These are phyloP conservation scores for Forsythia viridissima DNA, from an alignment of 257 asterid genomes.

Conservation along the genomic window DNA sequence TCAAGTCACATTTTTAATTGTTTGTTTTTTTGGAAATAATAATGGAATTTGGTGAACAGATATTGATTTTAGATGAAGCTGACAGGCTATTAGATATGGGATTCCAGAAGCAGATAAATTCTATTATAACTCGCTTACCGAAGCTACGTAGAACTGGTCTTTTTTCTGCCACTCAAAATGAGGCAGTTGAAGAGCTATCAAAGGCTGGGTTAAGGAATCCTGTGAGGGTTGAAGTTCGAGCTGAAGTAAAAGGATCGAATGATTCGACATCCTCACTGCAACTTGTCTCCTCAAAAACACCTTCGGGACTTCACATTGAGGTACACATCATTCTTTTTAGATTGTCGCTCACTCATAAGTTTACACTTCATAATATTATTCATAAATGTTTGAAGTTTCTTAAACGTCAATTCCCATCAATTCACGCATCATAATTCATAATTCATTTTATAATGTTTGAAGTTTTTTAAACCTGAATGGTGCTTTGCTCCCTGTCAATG, in stretches of 20 bases:
- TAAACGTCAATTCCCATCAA: not conserved
- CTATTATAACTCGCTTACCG: constrained; percentile 78
- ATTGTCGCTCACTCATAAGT: not conserved
- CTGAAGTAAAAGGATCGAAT: constrained; percentile 59
- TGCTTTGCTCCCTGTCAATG: not conserved
- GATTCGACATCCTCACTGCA: constrained; percentile 51
- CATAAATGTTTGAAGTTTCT: not conserved
- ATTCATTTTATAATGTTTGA: not conserved
- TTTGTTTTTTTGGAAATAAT: constrained; percentile 10
- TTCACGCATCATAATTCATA: not conserved
- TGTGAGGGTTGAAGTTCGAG: constrained; percentile 84
- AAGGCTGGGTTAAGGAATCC: constrained; percentile 95
- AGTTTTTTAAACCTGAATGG: not conserved
- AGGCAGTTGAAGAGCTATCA: constrained; percentile 88
- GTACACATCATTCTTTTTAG: constrained; percentile 32
- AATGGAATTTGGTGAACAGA: constrained; percentile 43
- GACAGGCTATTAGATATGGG: constrained; percentile 96
- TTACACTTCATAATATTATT: not conserved
- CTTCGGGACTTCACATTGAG: constrained; percentile 85
- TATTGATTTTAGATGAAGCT: constrained; percentile 94
- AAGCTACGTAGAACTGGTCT: constrained; percentile 95
- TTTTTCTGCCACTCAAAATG: constrained; percentile 93
- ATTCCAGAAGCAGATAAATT: constrained; percentile 82
- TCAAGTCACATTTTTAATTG: not conserved
- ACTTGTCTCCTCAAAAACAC: constrained; percentile 69